Evolutionary conservation across 2,329 filamentous ascomycete species (phyloP), one percentile per base, ranked within the genome.

Genomic region (Clonostachys solani): DNA sequence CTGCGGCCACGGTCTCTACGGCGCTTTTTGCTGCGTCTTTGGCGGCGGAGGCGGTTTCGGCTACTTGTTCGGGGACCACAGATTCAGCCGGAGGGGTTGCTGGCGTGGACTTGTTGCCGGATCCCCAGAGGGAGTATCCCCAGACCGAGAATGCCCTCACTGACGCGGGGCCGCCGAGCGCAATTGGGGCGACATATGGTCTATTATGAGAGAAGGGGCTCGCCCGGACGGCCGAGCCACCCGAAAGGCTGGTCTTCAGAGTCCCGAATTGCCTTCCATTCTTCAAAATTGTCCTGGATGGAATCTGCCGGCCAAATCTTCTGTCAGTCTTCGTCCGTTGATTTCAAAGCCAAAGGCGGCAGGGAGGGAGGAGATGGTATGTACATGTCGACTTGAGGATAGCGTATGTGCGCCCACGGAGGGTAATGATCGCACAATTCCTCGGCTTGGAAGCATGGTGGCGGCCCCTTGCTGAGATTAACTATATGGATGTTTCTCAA

Each of bases 371-470:
- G 9, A 18, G 33, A 35, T 17, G 33, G 29, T 16, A 50, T 61
- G 33, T 58, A 68, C 64, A 18, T 56, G 54, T 58, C 58, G 60
- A 47, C 50, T 55, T 15, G 54, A 54, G 29, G 61, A 42, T 46
- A 60, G 62, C 53, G 59, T 63, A 51, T 60, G 59, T 38, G 59
- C 43, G 46, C 59, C 56, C 51, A 55, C 53, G 40, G 65, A 62
- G 52, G 67, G 61, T 47, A 69, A 51, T 46, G 67, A 65, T 53
- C 66, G 65, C 55, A 64, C 60, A 56, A 71, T 61, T 58, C 68
- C 70, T 68, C 69, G 68, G 52, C 70, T 72, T 48, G 69, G 68
- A 58, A 74, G 64, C 71, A 74, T 74, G 49, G 54, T 64, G 62
- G 53, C 58, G 57, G 50, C 15, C 23, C 23, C 23, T 29, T 43